phyloP scores from a whole-genome alignment of 2,329 filamentous ascomycete species.

The Colletotrichum caudatum region DNA sequence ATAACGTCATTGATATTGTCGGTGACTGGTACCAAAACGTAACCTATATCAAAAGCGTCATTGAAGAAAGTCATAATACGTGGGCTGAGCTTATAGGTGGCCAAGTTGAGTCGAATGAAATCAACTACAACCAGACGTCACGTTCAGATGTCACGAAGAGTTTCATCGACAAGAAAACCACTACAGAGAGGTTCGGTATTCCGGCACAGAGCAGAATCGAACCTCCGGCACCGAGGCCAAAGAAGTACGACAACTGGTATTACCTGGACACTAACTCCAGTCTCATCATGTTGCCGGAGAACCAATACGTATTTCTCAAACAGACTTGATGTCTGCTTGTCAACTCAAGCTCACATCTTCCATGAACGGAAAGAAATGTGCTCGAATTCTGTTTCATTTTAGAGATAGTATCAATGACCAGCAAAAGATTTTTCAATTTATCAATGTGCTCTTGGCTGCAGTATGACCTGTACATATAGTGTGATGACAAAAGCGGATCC shows the following conservation, averaged over 20 bases:
- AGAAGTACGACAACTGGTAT: conserved; percentile 53
- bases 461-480: neutral
- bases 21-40: conserved; percentile 53
- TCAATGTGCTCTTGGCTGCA: neutral
- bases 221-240: conserved; percentile 48
- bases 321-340: conserved; percentile 1
- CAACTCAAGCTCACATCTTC: too few relatives aligned
- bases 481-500: too few relatives aligned
- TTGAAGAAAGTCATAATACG: conserved; percentile 53
- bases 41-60: conserved; percentile 47
- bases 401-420: too few relatives aligned
- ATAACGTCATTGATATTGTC: conserved; percentile 52
- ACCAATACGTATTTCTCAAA: conserved; percentile 6
- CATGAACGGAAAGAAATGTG: neutral
- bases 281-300: conserved; percentile 44
- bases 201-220: conserved; percentile 48
- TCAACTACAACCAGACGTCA: conserved; percentile 57
- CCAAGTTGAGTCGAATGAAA: conserved; percentile 51
- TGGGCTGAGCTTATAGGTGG: conserved; percentile 56
- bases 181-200: conserved; percentile 49
- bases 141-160: conserved; percentile 48
- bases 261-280: conserved; percentile 52
- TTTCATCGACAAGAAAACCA: conserved; percentile 50
- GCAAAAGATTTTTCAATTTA: too few relatives aligned
- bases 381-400: neutral